Percentiles rank a stretch among this genome's conserved stretches.
Conservation (phyloP, 2,329 filamentous ascomycete genomes). For the Capronia epimyces region DNA sequence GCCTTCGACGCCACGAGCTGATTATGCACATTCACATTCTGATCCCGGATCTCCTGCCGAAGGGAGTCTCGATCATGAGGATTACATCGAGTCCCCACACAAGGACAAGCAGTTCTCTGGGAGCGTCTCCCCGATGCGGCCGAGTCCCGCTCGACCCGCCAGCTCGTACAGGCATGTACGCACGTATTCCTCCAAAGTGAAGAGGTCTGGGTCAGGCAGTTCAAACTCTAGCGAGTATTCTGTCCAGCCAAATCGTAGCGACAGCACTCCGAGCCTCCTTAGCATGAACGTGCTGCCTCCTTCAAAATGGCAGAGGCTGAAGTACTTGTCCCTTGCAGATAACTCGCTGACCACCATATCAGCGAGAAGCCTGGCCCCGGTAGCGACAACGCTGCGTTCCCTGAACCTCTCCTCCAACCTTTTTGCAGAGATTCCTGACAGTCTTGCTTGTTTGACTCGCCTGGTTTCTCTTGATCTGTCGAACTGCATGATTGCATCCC, state of each 20-base stretch:
- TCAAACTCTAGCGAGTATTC: conserved; percentile 71
- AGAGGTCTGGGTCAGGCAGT: conserved; percentile 84
- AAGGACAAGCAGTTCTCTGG: conserved; percentile 33
- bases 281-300: conserved; percentile 66
- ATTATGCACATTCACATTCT: conserved; percentile 62
- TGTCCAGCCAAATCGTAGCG: conserved; percentile 46
- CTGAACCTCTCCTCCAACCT: conserved; percentile 89
- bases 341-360: conserved; percentile 81
- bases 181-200: conserved; percentile 64
- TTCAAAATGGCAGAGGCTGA: conserved; percentile 90
- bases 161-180: conserved; percentile 61
- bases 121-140: conserved; percentile 77
- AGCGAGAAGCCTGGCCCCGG: conserved; percentile 67
- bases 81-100: conserved; percentile 24
- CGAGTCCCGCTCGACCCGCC: conserved; percentile 66
- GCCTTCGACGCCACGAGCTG: conserved; percentile 57
- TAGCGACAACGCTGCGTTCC: conserved; percentile 83
- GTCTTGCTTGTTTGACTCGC: conserved; percentile 74
- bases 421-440: conserved; percentile 91
- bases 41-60: conserved; percentile 60
- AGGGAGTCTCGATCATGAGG: conserved; percentile 32
- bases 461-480: conserved; percentile 91
- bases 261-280: conserved; percentile 73
- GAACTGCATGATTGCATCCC: conserved; percentile 93
- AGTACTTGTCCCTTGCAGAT: conserved; percentile 85